Base-by-base conservation (phyloP, 2,329 filamentous ascomycete species). In the Fusarium udum region DNA sequence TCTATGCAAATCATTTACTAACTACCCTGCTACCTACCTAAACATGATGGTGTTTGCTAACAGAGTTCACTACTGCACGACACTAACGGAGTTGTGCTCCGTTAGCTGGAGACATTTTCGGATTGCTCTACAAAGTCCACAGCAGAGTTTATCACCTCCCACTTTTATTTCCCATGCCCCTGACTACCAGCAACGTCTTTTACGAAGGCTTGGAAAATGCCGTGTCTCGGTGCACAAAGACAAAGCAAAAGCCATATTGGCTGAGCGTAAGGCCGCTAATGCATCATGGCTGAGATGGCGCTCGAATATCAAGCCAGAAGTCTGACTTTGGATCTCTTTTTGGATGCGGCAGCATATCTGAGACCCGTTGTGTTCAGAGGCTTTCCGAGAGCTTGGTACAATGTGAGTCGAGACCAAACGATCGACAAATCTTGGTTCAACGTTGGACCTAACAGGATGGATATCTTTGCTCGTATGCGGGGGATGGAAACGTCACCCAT, bases 151-250 rank as follows among this genome's bases (percentile, higher is more conserved):
- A 24, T 28, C 39, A 43, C 37, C 32, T 64, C 34, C 39, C 40
- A 55, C 58, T 53, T 46, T 40, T 40, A 28, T 36, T 39, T 34
- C 14, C 12, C 14, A 39, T 53, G 37, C 65, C 58, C 65, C 65
- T 69, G 67, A 58, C 67, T 64, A 69, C 59, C 28, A 16, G 16
- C 36, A 53, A 58, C 51, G 51, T 64, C 51, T 53, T 58, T 69
- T 37, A 39, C 26, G 8, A 56, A 51, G 40, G 13, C 31, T 52
- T 57, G 26, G n/a, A 40, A 26, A 36, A 43, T 55, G 26, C 42
- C 26, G n/a, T 63, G 31, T 40, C 64, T 39, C 15, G 28, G 15
- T 14, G 52, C 31, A 49, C 56, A 37, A 45, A 31, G 34, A 37
- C 24, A 32, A 32, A 36, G 26, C 18, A 24, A 46, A 46, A 28